These are phyloP conservation scores for Curvularia sp. DNA, from an alignment of 2,329 filamentous ascomycete species.

Conservation along the genomic window DNA sequence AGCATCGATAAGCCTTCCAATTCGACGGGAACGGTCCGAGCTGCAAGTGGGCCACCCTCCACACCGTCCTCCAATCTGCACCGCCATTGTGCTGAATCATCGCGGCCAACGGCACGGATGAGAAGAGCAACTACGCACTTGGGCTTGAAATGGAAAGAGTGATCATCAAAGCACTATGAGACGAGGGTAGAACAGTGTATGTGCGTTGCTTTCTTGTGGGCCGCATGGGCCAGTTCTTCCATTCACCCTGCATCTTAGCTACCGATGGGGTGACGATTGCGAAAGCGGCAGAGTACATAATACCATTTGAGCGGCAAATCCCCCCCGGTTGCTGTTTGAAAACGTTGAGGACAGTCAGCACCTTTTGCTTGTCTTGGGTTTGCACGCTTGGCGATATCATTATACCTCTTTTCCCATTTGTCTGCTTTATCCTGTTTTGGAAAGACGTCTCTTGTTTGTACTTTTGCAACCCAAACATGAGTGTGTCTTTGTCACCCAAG, in stretches of 20 bases:
- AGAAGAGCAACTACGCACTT: constrained; percentile 14
- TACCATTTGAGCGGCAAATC: constrained; percentile 5
- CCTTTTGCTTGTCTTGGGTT: background rate
- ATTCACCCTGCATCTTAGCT: constrained; percentile 1
- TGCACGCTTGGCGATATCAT: background rate
- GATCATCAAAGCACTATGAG: background rate
- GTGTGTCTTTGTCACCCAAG: constrained; percentile 3
- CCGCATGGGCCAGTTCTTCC: constrained; percentile 1
- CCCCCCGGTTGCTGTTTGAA: background rate
- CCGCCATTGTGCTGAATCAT: constrained; percentile 15
- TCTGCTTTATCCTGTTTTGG: background rate
- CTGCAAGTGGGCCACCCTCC: background rate
- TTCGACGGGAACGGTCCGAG: constrained; percentile 1
- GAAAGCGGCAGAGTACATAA: constrained; percentile 8
- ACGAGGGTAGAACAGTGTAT: background rate
- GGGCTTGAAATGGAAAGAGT: background rate
- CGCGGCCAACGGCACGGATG: constrained; percentile 3
- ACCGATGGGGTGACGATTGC: background rate
- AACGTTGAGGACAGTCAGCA: constrained; percentile 4
- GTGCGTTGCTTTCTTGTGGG: background rate
- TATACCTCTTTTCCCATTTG: background rate
- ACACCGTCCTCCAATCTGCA: constrained; percentile 1
- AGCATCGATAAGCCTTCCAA: constrained; percentile 3
- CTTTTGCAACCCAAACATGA: background rate
- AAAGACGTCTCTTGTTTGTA: constrained; percentile 2